These are phyloP conservation scores for Neonectria neomacrospora DNA, from an alignment of 2,329 filamentous ascomycete genomes.

Conservation along the genomic window DNA sequence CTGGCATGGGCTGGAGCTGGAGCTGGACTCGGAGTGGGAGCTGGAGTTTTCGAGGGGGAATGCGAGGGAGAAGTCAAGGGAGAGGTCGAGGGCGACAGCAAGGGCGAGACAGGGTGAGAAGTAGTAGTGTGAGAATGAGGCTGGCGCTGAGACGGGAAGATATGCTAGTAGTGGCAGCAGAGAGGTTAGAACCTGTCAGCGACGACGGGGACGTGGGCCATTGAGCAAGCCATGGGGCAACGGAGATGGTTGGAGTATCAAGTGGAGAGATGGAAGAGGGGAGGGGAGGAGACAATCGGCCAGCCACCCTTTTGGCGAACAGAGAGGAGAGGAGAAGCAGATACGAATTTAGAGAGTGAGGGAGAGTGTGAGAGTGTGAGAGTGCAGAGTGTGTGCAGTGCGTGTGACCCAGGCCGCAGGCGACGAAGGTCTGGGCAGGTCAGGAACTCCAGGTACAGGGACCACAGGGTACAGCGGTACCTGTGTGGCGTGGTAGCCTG, in stretches of 20 bases:
- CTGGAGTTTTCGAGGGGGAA: constrained; percentile 12
- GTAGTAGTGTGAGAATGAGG: neutral
- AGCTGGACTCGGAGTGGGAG: neutral
- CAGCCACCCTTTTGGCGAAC: constrained; percentile 12
- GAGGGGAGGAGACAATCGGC: constrained; percentile 19
- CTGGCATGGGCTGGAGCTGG: constrained; percentile 10
- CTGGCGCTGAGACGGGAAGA: constrained; percentile 27
- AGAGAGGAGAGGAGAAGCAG: neutral
- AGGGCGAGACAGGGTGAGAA: constrained; percentile 1
- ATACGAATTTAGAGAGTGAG: neutral
- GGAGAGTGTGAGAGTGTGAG: neutral
- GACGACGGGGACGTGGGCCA: constrained; percentile 44
- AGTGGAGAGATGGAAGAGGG: constrained; percentile 21
- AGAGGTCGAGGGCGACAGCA: constrained; percentile 1
- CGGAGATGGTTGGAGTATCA: constrained; percentile 17
- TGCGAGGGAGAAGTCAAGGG: constrained; percentile 15
- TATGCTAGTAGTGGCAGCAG: constrained; percentile 36
- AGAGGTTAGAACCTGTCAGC: constrained; percentile 39
- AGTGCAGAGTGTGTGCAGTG: constrained; percentile 7
- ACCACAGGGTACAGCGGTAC: constrained; percentile 18
- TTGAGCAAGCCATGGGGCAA: constrained; percentile 24
- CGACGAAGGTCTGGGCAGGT: constrained; percentile 8
- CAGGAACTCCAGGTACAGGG: constrained; percentile 18
- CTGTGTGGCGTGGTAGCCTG: constrained; percentile 14
- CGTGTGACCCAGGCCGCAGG: neutral